Evolutionary conservation across 768 basidiomycete genomes (phyloP), one percentile per base, ranked within the genome.

Genomic region (Russula dissimulans): DNA sequence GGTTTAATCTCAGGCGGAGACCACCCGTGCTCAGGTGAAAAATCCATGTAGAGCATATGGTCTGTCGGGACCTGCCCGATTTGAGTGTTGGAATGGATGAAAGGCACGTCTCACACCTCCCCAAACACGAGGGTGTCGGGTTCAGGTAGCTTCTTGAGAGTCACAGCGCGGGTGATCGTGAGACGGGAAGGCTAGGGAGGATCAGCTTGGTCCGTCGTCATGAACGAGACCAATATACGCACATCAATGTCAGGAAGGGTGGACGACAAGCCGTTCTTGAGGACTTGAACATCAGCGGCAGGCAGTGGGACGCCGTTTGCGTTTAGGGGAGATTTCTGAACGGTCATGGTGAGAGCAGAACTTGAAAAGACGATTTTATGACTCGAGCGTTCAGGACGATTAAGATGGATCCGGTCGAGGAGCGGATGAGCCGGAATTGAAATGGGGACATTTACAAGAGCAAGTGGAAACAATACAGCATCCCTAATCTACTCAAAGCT

Each of bases 21-120:
- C 89, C 89, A 91, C 11, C 89, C 88, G 4, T 71, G 76, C 17
- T 69, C 64, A 0, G 85, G 84, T 51, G 85, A 77, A 72, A 82
- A 89, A n/a, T 78, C 76, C 26, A 79, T 74, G 39, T 85, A 71
- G 34, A 88, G 78, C 88, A 92, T 92, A 70, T 93, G 88, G 72
- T 93, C 89, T 5, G 82, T 83, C 69, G 81, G 78, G n/a, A 74
- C 72, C 84, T 86, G 62, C 12, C 22, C 41, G 14, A 34, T 22
- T 36, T 48, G 45, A 54, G 29, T 14, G n/a, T 4, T 12, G 11
- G 49, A 7, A 39, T 22, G 29, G 31, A 26, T 3, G 31, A 18
- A 18, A 3, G 38, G 38, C 42, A 34, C 18, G 12, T 4, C 6
- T 70, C 76, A 59, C 63, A 82, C 85, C 73, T 78, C 72, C 17